A percentile compares a stretch with the other conserved stretches of the same genome.
Evolutionary conservation across 257 asterid genomes (phyloP).

Genomic region (Solanum virginianum): DNA sequence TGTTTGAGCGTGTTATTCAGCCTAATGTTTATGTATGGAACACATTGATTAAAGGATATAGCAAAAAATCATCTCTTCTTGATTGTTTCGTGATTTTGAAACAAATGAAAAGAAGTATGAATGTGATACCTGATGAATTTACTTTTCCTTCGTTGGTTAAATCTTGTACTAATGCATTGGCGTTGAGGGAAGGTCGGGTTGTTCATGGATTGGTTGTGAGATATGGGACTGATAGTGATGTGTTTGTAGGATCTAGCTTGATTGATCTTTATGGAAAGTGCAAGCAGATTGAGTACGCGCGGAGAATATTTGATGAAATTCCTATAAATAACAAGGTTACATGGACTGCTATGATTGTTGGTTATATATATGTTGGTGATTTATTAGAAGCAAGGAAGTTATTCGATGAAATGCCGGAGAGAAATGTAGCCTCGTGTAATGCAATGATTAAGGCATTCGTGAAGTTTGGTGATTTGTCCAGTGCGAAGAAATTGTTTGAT

Average conservation of each 20-base stretch:
- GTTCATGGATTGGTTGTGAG: conserved; percentile 44
- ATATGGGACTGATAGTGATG: conserved; percentile 41
- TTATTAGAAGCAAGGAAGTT: conserved; percentile 21
- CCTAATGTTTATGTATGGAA: conserved; percentile 65
- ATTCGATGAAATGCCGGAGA: conserved; percentile 61
- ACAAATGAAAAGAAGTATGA: conserved; percentile 20
- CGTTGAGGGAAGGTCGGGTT: conserved; percentile 47
- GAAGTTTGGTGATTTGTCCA: conserved; percentile 38
- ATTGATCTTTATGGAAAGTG: conserved; percentile 69
- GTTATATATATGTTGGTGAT: conserved; percentile 33
- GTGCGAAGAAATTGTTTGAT: conserved; percentile 42
- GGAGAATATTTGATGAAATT: conserved; percentile 51
- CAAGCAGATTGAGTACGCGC: conserved; percentile 35
- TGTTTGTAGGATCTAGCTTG: conserved; percentile 55
- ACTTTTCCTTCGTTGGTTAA: conserved; percentile 53
- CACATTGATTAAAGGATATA: conserved; percentile 36
- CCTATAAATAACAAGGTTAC: conserved; percentile 39
- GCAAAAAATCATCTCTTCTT: conserved; percentile 18
- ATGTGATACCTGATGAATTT: conserved; percentile 40
- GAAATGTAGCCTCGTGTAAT: conserved; percentile 51
- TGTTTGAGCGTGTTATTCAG: conserved; percentile 29
- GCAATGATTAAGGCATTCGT: conserved; percentile 51
- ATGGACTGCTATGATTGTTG: conserved; percentile 67
- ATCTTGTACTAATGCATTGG: conserved; percentile 28
- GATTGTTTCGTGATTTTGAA: conserved; percentile 26